Base-by-base conservation (phyloP, 2,329 filamentous ascomycete genomes). In the Neophaeococcomyces mojaviensis region DNA sequence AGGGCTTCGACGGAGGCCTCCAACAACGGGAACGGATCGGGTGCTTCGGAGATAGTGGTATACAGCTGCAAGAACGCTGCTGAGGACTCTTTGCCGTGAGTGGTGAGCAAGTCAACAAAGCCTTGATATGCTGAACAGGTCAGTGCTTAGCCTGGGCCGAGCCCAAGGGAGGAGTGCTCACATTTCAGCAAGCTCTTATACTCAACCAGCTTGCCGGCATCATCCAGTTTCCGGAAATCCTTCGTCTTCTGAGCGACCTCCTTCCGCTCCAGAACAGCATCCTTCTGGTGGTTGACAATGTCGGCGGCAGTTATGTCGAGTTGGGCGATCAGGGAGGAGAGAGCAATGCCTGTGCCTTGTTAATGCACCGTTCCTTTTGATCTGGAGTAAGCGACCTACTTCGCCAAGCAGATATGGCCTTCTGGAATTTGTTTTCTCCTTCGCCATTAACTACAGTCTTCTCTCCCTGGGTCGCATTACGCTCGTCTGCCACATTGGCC, bases 241-340 rank as follows among this genome's bases (percentile, higher is more conserved):
- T 98, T 98, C 1, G 92, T 98, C 74, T 96, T 97, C 62, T 96
- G 89, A n/a, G 94, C 92, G 16, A 98, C 73, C 50, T 98, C 94
- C 63, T 98, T 98, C 44, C 92, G 79, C 64, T 98, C 90, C 0
- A 96, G 83, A 3, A 95, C 84, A n/a, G 90, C 87, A 65, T 97
- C 92, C 58, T 89, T 80, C 63, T 98, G 94, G 63, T 94, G 88
- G 39, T 85, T 73, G 43, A 97, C 88, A 51, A 98, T 88, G 59
- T 97, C 92, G 9, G 89, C 90, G n/a, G 92, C 92, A 3, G 88
- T 90, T 49, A 83, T 84, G 67, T 98, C 92, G 52, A 98, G 82
- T 55, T 78, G 86, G 26, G 88, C 84, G 51, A 95, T 80, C 54
- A 97, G 79, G 19, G 78, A 81, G 39, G 86, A 84, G 48, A 98